These are phyloP conservation scores for Grigorovia transvaalensis DNA, from an alignment of 805 yeast genomes.

Conservation along the genomic window DNA sequence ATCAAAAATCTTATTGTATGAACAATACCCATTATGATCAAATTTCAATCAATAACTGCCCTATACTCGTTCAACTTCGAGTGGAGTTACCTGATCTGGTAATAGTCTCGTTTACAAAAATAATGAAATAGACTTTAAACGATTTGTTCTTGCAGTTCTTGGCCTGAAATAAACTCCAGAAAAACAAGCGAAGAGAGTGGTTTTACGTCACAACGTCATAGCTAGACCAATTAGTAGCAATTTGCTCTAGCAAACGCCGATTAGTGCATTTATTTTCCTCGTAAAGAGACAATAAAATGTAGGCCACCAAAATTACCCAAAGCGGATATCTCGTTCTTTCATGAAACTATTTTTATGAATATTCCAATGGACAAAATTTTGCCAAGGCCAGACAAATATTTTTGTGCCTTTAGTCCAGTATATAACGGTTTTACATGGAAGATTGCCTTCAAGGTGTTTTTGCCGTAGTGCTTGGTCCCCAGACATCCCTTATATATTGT, in stretches of 20 bases:
- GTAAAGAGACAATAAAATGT: not conserved
- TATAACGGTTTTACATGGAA: not conserved
- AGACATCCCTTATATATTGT: no score
- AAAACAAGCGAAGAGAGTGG: not conserved
- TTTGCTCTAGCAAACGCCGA: no score
- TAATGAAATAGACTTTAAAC: not conserved
- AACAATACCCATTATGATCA: no score
- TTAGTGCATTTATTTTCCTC: not conserved
- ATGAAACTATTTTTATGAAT: no score
- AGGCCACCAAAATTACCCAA: not conserved
- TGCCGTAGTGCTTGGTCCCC: no score
- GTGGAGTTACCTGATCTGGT: not conserved
- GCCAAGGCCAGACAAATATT: not conserved
- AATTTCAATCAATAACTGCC: not conserved
- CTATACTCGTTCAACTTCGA: not conserved
- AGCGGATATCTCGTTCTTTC: not conserved
- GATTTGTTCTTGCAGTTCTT: not conserved
- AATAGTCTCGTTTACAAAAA: not conserved
- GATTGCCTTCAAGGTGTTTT: no score
- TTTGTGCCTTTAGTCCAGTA: not conserved
- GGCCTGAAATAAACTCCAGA: no score
- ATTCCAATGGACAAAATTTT: no score
- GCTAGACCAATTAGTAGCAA: not conserved
- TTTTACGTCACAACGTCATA: not conserved
- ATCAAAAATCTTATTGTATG: not conserved